Evolutionary conservation across 495 filamentous ascomycete genomes (phyloP), one percentile per base, ranked within the genome.

Genomic region (Daldinia vernicosa): DNA sequence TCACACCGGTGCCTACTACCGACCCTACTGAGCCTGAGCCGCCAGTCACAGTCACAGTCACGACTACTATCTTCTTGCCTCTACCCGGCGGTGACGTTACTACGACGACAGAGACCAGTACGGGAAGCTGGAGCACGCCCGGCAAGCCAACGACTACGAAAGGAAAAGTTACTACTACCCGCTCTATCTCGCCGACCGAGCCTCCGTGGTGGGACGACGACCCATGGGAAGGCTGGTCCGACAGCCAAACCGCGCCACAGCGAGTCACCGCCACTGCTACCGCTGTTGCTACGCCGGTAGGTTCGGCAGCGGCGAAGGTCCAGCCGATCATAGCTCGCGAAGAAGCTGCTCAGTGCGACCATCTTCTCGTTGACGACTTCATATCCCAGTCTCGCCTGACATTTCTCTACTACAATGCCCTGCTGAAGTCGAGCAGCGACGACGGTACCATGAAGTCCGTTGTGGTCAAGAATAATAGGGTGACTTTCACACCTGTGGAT

Each of bases 361-460:
- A 82, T 60, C 76, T 89, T 28, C 77, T 89, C 27, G 80, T 89
- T 63, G 88, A 90, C 54, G 88, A 90, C 79, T 90, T 84, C 81
- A 80, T 79, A 45, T 89, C 88, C 15, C 88, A 90, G 67, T 90
- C 88, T 15, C 85, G 88, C 17, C 77, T 90, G 60, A 90, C 88
- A 0, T 90, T 90, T 77, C 77, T 90, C 8, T 86, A 79, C 73
- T 90, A 90, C 79, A 90, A 90, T 72, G 83, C 88, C 40, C 69
- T 89, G 78, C 75, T 84, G 4, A 77, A 87, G 64, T 77, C 88
- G n/a, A 82, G 83, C 14, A 87, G 85, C 68, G 87, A 89, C 69
- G 88, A 90, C 75, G 83, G 76, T 4, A 86, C 84, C 5, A 89
- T 89, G 87, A 81, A 83, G 4, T 87, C 86, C 6, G 76, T 89